These are phyloP conservation scores for Aaosphaeria arxii DNA, from an alignment of 2,329 filamentous ascomycete genomes.

Conservation along the genomic window DNA sequence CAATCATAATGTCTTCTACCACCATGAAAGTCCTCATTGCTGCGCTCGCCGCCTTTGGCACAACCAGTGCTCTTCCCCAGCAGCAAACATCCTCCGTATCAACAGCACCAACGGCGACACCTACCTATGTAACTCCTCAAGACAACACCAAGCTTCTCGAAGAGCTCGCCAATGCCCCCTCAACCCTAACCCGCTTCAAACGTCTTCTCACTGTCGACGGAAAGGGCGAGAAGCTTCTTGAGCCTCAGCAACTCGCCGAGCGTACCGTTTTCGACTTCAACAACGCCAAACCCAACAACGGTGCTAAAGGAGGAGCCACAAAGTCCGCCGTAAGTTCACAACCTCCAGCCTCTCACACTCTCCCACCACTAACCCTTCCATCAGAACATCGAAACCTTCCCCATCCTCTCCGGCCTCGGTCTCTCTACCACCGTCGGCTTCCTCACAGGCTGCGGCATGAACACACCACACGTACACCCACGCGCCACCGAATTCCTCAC, in stretches of 20 bases:
- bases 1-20: conserved; percentile 30
- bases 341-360: neutral
- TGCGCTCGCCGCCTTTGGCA: conserved; percentile 25
- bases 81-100: conserved; percentile 1
- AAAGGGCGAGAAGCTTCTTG: conserved; percentile 27
- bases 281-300: conserved; percentile 36
- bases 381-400: conserved; percentile 39
- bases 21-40: conserved; percentile 33
- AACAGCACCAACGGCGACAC: neutral
- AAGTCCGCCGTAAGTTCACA: conserved; percentile 20
- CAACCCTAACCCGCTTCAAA: conserved; percentile 39
- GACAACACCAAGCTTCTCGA: conserved; percentile 24
- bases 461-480: conserved; percentile 49
- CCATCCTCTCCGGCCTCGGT: conserved; percentile 38
- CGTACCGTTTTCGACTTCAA: conserved; percentile 64
- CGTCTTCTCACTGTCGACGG: conserved; percentile 24
- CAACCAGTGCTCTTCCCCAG: conserved; percentile 30
- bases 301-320: conserved; percentile 54
- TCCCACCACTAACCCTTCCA: neutral
- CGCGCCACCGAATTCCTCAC: conserved; percentile 50
- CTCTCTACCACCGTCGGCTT: conserved; percentile 39
- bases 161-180: conserved; percentile 29
- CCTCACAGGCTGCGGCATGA: conserved; percentile 46
- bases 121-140: conserved; percentile 4
- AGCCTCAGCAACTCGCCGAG: conserved; percentile 25